phyloP scores from a whole-genome alignment of 2,329 filamentous ascomycete genomes.

The Remersonia thermophila region DNA sequence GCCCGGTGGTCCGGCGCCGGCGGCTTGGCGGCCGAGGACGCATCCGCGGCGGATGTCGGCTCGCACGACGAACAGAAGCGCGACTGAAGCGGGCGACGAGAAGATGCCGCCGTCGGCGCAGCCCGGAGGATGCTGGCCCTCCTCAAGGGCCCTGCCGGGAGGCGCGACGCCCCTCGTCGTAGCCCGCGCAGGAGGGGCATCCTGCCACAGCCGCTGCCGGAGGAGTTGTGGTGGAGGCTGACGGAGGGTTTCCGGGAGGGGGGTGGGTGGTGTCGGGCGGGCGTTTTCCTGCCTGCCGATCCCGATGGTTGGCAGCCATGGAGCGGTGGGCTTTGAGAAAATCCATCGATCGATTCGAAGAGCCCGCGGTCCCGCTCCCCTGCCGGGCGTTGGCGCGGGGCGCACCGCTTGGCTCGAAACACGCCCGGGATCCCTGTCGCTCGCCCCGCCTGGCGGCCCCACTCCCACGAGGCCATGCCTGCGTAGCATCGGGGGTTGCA shows the following conservation, averaged over 20 bases:
- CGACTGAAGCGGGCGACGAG: constrained; percentile 2
- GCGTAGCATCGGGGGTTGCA: too few species aligned
- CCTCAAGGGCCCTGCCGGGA: constrained; percentile 4
- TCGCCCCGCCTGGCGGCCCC: too few species aligned
- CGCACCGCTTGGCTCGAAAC: too few species aligned
- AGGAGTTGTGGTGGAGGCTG: background rate
- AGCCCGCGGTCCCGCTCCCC: too few species aligned
- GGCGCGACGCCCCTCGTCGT: constrained; percentile 10
- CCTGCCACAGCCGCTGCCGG: constrained; percentile 4
- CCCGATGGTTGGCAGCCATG: too few species aligned
- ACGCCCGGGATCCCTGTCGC: too few species aligned
- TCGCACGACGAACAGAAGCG: constrained; percentile 16
- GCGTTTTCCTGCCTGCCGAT: too few species aligned
- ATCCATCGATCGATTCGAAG: too few species aligned
- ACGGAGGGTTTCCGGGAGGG: background rate
- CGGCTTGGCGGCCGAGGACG: constrained; percentile 8
- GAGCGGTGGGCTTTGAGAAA: too few species aligned
- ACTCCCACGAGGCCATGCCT: too few species aligned
- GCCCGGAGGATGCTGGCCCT: background rate
- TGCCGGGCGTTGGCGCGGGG: too few species aligned
- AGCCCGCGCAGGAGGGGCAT: constrained; percentile 14
- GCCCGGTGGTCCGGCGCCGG: constrained; percentile 43
- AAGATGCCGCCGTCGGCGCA: background rate
- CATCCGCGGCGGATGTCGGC: background rate
- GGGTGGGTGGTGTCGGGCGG: too few species aligned